A percentile compares a stretch with the other conserved stretches of the same genome.
Evolutionary conservation across 345 rosid genomes (phyloP).

Genomic region (Dipteronia sinensis): DNA sequence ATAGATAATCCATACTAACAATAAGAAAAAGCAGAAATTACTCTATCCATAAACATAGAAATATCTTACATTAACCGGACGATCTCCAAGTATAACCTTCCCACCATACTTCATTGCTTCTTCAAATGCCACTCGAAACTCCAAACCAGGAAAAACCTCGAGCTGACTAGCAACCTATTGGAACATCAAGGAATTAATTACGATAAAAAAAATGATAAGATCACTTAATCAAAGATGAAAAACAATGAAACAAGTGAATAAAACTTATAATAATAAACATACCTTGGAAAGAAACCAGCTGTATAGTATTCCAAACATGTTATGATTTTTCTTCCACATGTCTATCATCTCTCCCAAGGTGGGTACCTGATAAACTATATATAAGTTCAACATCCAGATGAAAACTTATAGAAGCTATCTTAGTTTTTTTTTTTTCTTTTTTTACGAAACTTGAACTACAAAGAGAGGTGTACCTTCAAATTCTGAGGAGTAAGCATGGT

Average conservation of each 20-base stretch:
- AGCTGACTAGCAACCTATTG: conserved; percentile 77
- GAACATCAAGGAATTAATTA: conserved; percentile 10
- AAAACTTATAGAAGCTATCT: neutral
- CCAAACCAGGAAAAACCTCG: conserved; percentile 89
- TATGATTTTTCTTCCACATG: conserved; percentile 89
- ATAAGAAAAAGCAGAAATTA: neutral
- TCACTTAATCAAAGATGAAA: neutral
- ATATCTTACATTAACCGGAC: conserved; percentile 74
- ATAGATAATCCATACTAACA: neutral
- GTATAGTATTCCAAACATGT: conserved; percentile 82
- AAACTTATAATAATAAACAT: conserved; percentile 24
- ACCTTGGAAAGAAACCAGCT: conserved; percentile 99
- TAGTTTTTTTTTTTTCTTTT: neutral
- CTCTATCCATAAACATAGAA: conserved; percentile 10
- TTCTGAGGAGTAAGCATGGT: conserved; percentile 77
- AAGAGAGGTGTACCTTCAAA: conserved; percentile 57
- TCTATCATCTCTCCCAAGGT: conserved; percentile 87
- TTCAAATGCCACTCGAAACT: conserved; percentile 91
- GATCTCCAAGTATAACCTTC: conserved; percentile 90
- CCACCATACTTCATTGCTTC: conserved; percentile 85
- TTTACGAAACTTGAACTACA: neutral
- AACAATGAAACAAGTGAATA: neutral
- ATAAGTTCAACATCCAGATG: conserved; percentile 4
- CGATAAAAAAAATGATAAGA: neutral
- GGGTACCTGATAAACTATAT: conserved; percentile 66